Conservation (phyloP, 345 rosid genomes). For the Heritiera fomes region DNA sequence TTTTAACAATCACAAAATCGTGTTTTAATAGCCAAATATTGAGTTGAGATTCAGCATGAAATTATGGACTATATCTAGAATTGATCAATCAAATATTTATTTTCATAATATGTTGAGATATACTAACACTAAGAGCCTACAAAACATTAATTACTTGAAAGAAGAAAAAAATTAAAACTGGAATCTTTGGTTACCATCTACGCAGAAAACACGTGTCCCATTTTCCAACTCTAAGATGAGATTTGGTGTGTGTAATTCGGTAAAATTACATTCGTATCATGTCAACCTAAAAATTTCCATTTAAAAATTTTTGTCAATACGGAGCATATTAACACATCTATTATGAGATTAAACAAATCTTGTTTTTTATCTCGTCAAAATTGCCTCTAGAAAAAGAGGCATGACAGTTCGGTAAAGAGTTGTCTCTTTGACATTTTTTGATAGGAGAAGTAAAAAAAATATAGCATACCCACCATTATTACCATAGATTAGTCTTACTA, state of each 20-base stretch:
- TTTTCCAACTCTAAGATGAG: neutral
- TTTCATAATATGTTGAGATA: no score
- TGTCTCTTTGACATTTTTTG: conserved; percentile 5
- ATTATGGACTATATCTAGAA: no score
- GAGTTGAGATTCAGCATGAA: no score
- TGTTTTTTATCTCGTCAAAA: neutral
- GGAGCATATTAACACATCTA: no score
- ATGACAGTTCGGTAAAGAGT: conserved; percentile 30
- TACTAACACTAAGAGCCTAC: no score
- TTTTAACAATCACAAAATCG: no score
- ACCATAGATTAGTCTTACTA: conserved; percentile 2
- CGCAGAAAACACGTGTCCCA: neutral
- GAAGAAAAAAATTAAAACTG: neutral
- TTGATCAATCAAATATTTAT: no score
- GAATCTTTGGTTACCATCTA: conserved; percentile 19
- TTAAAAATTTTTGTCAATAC: no score
- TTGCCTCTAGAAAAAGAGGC: conserved; percentile 18
- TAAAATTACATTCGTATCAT: no score
- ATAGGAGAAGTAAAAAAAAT: neutral
- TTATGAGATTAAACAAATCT: neutral
- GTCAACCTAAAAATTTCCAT: no score
- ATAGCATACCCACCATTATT: neutral
- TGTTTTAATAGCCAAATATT: no score
- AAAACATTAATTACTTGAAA: neutral
- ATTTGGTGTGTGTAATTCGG: no score